A percentile compares a stretch with the other conserved stretches of the same genome.
phyloP scores from a whole-genome alignment of 352 stramenopile genomes.

The Aphanomyces euteiches region DNA sequence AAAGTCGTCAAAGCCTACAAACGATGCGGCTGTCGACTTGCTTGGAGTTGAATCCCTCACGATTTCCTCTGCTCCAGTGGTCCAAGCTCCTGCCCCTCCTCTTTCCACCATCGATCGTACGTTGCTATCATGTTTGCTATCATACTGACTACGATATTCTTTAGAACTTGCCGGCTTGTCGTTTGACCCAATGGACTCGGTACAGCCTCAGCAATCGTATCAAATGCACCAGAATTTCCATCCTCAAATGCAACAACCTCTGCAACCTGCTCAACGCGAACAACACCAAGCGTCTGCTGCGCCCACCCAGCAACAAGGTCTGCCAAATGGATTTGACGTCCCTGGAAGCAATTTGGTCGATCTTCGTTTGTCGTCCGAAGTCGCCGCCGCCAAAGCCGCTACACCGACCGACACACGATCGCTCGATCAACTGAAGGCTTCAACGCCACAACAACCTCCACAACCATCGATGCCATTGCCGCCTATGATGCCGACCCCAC shows the following conservation, averaged over 20 bases:
- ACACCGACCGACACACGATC: constrained; percentile 18
- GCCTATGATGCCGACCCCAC: background rate
- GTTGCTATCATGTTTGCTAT: background rate
- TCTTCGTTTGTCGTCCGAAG: constrained; percentile 23
- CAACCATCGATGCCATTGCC: constrained; percentile 15
- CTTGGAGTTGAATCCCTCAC: constrained; percentile 25
- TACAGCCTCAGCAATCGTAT: background rate
- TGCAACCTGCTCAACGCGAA: constrained; percentile 11
- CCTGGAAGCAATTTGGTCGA: constrained; percentile 26
- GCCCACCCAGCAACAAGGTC: background rate
- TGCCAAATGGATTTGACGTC: constrained; percentile 13
- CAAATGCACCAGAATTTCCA: constrained; percentile 4
- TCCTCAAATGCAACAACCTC: constrained; percentile 9
- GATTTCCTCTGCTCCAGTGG: constrained; percentile 5
- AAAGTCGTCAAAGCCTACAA: constrained; percentile 4
- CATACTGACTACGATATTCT: background rate
- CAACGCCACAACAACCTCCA: background rate
- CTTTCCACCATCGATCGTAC: constrained; percentile 30
- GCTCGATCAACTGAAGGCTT: constrained; percentile 23
- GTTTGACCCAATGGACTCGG: constrained; percentile 18
- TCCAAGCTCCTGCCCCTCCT: background rate
- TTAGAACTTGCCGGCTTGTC: constrained; percentile 28
- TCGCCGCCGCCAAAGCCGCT: constrained; percentile 11
- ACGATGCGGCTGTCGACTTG: constrained; percentile 1
- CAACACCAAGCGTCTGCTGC: background rate